Evolutionary conservation across 306 rosid genomes (phyloP), one percentile per base, ranked within the genome.

Genomic region (Dalbergia oliveri): DNA sequence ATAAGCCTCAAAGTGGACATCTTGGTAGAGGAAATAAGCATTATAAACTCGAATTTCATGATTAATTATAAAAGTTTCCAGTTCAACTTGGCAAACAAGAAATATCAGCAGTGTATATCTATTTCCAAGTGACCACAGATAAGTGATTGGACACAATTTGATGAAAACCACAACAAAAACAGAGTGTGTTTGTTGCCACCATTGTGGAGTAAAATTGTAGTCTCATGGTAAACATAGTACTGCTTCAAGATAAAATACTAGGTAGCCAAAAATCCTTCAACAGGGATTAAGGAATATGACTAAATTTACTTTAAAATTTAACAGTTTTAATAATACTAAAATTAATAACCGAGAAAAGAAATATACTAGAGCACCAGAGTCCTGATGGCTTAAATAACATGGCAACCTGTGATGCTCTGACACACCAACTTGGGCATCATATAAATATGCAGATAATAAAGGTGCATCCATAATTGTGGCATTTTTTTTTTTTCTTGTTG

Each of bases 1-100:
- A 67, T 35, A 35, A 67, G 56, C 16, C 37, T 67, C 53, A 18
- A 43, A 43, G 72, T 44, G 57, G 72, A 44, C 73, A 67, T 19
- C 73, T 11, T 14, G 3, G 57, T 5, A 67, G 51, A 37, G 77
- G 18, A 68, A 68, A 45, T 39, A 56, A 0, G 14, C 51, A 35
- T 35, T 19, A 68, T 26, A 45, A 45, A 72, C 47, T 33, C 5
- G 21, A 11, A 72, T 5, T 68, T 68, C 57, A 12, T 21, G 1
- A 21, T 67, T 44, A 66, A 66, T 10, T 66, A 43, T 41, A 72
- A 45, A 6, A 39, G 19, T 43, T 39, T 57, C 11, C 54, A 73
- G 66, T 56, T 72, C 16, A 18, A 57, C 37, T 37, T 57, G 16
- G 56, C 39, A 37, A 39, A 15, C 58, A 51, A 44, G 57, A 67